Base-by-base conservation (phyloP, 2,329 filamentous ascomycete species). In the Penicillium sp. region DNA sequence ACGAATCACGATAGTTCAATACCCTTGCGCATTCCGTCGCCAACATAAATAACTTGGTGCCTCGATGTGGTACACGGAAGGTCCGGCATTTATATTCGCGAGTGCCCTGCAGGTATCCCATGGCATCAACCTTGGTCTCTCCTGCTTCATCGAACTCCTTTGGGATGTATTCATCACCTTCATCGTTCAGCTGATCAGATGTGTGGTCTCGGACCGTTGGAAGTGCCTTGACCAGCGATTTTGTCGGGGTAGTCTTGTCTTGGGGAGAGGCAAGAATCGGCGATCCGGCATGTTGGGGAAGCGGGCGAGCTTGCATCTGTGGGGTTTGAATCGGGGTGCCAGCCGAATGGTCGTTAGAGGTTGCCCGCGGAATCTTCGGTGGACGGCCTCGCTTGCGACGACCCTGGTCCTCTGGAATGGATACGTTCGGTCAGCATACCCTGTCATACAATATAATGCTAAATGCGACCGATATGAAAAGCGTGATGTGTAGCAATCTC, bases 191-290 rank as follows among this genome's bases (percentile, higher is more conserved):
- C 74, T 98, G 93, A 73, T 98, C 93, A 16, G 93, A 98, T 3
- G 95, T 99, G 74, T 99, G 95, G 70, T 99, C 95, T 75, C 95
- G 84, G 14, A 98, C 95, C 4, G 95, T 98, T 3, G 95, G 95
- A 44, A 99, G 82, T 1, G 95, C 95, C 77, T 99, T 99, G 66
- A 98, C 82, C 9, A 93, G 90, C 10, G 91, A 91, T 75, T 93
- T 95, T 22, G 73, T 64, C 5, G 90, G 86, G 16, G 92, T 95
- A 3, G 88, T 84, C 75, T 93, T 95, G 16, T 74, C 63, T 3
- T 90, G 86, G 29, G 91, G 84, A 14, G 86, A 86, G 19, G 79
- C 74, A 60, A 85, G 90, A 21, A 78, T 76, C 14, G 85, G 84
- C 21, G 84, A 84, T n/a, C 69, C 69, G 49, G 67, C 70, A 50